Percentiles rank a stretch among this genome's conserved stretches.
phyloP scores from a whole-genome alignment of 345 rosid species.

The Murraya paniculata region DNA sequence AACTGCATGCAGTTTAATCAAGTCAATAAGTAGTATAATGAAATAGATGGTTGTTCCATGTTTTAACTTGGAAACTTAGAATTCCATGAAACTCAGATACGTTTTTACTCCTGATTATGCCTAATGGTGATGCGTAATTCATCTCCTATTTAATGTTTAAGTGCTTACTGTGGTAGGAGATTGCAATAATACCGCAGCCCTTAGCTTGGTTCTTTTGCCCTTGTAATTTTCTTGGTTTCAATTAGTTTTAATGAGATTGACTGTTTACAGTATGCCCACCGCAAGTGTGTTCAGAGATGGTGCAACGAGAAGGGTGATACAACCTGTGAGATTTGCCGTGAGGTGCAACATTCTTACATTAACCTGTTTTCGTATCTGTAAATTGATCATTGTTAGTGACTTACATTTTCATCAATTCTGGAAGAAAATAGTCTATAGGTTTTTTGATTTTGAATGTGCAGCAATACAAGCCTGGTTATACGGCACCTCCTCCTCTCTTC shows the following conservation, averaged over 20 bases:
- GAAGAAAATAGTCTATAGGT: background rate
- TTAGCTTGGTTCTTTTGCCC: background rate
- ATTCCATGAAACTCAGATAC: too few relatives aligned
- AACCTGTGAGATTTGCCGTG: conserved; percentile 72
- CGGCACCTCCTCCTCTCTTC: conserved; percentile 54
- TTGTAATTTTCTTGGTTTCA: background rate
- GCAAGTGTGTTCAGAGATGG: conserved; percentile 82
- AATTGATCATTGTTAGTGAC: background rate
- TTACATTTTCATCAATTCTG: background rate
- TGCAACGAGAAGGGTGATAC: conserved; percentile 84
- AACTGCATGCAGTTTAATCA: background rate
- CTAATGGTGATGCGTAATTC: background rate
- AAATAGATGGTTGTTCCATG: too few relatives aligned
- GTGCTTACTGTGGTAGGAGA: background rate
- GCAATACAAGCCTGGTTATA: conserved; percentile 68
- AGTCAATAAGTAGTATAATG: background rate
- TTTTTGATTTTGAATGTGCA: conserved; percentile 28
- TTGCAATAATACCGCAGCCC: background rate
- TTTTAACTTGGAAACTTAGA: too few relatives aligned
- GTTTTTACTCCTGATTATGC: too few relatives aligned
- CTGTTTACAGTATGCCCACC: conserved; percentile 75
- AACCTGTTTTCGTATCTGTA: conserved; percentile 6
- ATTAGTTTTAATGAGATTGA: background rate
- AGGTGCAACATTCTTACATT: conserved; percentile 41
- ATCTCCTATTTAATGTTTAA: background rate